Percentiles rank a stretch among this genome's conserved stretches.
These are phyloP conservation scores for Brettanomyces sp. DNA, from an alignment of 805 yeast species.

Conservation along the genomic window DNA sequence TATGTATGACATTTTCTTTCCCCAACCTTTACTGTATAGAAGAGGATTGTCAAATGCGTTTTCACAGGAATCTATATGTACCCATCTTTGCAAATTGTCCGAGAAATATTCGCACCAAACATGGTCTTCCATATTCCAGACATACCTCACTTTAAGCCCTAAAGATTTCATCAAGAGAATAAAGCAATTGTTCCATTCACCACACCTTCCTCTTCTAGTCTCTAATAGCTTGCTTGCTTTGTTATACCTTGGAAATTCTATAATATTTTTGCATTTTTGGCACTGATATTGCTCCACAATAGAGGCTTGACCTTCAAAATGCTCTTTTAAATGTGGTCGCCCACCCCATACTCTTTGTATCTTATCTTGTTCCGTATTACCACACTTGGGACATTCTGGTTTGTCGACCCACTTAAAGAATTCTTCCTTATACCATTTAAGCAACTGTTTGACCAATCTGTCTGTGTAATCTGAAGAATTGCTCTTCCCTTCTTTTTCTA, in stretches of 20 bases:
- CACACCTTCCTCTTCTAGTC: conserved; percentile 74
- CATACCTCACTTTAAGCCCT: conserved; percentile 55
- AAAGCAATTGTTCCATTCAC: conserved; percentile 91
- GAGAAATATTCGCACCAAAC: conserved; percentile 94
- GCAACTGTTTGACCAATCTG: conserved; percentile 44
- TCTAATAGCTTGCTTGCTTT: conserved; percentile 52
- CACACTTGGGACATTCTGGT: conserved; percentile 53
- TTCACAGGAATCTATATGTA: conserved; percentile 86
- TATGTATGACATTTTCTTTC: conserved; percentile 84
- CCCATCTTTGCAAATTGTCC: conserved; percentile 52
- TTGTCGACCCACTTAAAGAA: conserved; percentile 80
- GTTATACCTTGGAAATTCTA: conserved; percentile 72
- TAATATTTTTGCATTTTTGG: conserved; percentile 31
- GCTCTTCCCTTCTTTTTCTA: conserved; percentile 19
- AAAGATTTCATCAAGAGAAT: conserved; percentile 59
- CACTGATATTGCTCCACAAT: conserved; percentile 61
- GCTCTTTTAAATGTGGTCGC: conserved; percentile 30
- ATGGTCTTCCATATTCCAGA: conserved; percentile 90
- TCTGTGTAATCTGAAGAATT: conserved; percentile 37
- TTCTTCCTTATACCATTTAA: conserved; percentile 65
- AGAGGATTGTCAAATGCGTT: conserved; percentile 74
- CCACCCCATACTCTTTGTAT: conserved; percentile 37
- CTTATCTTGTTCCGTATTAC: conserved; percentile 28
- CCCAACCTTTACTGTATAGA: conserved; percentile 80
- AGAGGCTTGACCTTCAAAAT: conserved; percentile 39